phyloP scores from a whole-genome alignment of 1,284 basidiomycete species.

The Boletus calvinii region DNA sequence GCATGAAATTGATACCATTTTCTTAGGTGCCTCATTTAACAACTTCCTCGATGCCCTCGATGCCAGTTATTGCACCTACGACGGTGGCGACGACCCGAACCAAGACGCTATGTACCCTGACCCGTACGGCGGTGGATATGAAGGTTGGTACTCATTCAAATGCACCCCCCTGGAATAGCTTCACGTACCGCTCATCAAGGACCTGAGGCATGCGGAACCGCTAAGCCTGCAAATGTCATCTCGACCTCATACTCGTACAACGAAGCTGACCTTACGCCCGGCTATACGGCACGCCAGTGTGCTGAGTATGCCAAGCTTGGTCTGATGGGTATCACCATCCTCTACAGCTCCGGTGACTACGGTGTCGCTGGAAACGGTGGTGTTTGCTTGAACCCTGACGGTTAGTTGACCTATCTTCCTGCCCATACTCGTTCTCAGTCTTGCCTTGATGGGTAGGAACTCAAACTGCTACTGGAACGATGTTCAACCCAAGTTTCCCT shows the following conservation, averaged over 20 bases:
- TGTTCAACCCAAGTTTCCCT: slow-evolving; percentile 4
- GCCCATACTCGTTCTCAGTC: not conserved
- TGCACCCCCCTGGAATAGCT: not conserved
- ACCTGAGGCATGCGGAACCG: slow-evolving; percentile 41
- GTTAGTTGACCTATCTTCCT: not conserved
- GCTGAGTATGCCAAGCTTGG: slow-evolving; percentile 49
- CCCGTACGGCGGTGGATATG: slow-evolving; percentile 34
- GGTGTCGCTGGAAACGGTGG: not conserved
- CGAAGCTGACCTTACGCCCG: slow-evolving; percentile 41
- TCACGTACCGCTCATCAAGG: slow-evolving; percentile 13
- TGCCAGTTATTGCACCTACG: slow-evolving; percentile 45
- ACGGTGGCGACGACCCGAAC: slow-evolving; percentile 45
- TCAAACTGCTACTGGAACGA: not conserved
- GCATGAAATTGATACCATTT: not conserved
- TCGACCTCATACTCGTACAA: slow-evolving; percentile 44
- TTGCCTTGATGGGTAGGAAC: not conserved
- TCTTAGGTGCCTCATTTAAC: slow-evolving; percentile 44
- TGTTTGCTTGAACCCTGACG: not conserved
- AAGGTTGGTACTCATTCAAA: not conserved
- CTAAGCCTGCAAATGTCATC: slow-evolving; percentile 39
- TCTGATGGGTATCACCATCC: slow-evolving; percentile 40
- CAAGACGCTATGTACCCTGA: slow-evolving; percentile 47
- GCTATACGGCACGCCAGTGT: slow-evolving; percentile 45
- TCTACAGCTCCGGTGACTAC: slow-evolving; percentile 17
- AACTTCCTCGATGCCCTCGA: slow-evolving; percentile 52